Percentiles rank a stretch among this genome's conserved stretches.
Conservation (phyloP, 1,284 basidiomycete species). For the Stygiomarasmius scandens region DNA sequence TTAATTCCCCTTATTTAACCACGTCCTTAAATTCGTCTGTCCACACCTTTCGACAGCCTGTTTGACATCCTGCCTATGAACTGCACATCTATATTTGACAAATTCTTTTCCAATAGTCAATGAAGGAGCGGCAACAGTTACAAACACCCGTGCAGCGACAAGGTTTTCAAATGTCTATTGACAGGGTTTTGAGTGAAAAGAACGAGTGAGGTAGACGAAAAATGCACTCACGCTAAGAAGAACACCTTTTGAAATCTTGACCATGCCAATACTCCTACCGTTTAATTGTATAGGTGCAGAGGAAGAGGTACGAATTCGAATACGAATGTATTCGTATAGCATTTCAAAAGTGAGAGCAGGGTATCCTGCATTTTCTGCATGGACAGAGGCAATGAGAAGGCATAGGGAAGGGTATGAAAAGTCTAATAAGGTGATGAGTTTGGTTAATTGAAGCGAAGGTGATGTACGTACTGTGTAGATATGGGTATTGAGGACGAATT, state of each 20-base stretch:
- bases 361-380: constrained; percentile 67
- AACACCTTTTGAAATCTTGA: constrained; percentile 61
- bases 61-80: constrained; percentile 62
- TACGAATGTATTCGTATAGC: constrained; percentile 68
- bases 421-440: constrained; percentile 38
- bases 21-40: constrained; percentile 74
- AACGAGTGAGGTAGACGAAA: neutral
- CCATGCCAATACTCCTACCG: constrained; percentile 76
- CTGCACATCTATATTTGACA: constrained; percentile 62
- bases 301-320: constrained; percentile 66
- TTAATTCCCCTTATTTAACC: constrained; percentile 47
- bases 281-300: constrained; percentile 75
- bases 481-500: constrained; percentile 48
- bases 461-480: constrained; percentile 51
- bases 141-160: constrained; percentile 53
- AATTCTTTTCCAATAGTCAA: constrained; percentile 60
- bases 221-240: constrained; percentile 56
- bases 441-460: neutral
- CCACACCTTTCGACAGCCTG: constrained; percentile 65
- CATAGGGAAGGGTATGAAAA: constrained; percentile 74
- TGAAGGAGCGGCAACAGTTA: constrained; percentile 47
- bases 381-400: constrained; percentile 71
- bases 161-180: constrained; percentile 71
- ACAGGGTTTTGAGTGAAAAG: neutral
- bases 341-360: constrained; percentile 77